Conservation (phyloP, 768 basidiomycete genomes). For the Clitopilus hobsonii region DNA sequence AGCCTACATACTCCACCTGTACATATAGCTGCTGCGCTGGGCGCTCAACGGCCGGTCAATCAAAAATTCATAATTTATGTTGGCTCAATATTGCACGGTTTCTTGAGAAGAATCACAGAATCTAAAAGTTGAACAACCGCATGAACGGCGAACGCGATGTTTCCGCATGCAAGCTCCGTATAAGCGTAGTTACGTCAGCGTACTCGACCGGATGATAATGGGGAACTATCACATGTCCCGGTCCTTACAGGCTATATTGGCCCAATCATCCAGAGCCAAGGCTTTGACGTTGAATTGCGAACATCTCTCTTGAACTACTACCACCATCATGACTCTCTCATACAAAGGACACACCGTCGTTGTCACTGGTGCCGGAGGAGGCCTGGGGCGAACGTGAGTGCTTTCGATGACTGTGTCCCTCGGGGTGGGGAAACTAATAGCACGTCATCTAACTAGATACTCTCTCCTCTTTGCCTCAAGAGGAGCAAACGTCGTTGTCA, state of each 20-base stretch:
- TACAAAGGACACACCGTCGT: conserved; percentile 92
- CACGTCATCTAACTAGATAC: conserved; percentile 49
- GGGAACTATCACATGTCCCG: conserved; percentile 14
- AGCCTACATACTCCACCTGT: conserved; percentile 17
- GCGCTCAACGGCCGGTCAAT: conserved; percentile 25
- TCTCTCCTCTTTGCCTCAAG: conserved; percentile 88
- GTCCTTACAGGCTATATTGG: conserved; percentile 11
- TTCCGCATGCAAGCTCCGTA: neutral
- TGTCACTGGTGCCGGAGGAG: conserved; percentile 94
- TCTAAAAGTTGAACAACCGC: too few species aligned
- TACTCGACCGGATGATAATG: neutral
- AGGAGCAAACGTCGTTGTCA: conserved; percentile 92
- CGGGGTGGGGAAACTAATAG: conserved; percentile 4
- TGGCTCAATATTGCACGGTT: too few species aligned
- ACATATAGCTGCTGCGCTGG: conserved; percentile 31
- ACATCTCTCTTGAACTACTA: neutral
- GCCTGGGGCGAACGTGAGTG: conserved; percentile 83
- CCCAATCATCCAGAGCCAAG: neutral
- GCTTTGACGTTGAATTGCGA: neutral
- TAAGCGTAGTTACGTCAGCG: neutral
- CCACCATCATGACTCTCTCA: conserved; percentile 47
- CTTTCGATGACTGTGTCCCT: conserved; percentile 8
- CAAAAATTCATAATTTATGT: conserved; percentile 4
- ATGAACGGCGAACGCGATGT: too few species aligned
- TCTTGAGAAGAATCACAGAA: too few species aligned